Evolutionary conservation across 345 rosid species (phyloP), one percentile per base, ranked within the genome.

Genomic region (Sonneratia alba): DNA sequence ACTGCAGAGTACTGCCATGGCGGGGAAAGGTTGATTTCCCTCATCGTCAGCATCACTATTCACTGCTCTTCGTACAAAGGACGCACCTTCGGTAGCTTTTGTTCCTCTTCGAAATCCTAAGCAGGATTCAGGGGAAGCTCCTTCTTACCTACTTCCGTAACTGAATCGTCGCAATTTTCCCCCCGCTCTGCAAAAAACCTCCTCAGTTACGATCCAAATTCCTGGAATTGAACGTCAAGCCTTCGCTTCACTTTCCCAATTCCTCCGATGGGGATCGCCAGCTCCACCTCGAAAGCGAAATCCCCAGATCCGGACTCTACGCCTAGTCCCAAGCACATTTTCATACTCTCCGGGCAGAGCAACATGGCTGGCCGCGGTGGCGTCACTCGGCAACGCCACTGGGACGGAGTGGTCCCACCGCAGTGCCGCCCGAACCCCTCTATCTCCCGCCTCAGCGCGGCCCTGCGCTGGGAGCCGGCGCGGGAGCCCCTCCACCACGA

Each of bases 351-450:
- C 51, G 96, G 98, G 13, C 97, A 94, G 79, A 94, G 99, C 84
- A 94, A 94, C 87, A 94, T 90, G 97, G 86, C 90, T 11, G 97
- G 97, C 67, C 90, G 96, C 53, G 98, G 97, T 48, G 98, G 93
- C 36, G 96, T 88, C 19, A 38, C 78, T 71, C 86, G 73, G 24
- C 86, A 82, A 72, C 81, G 66, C 75, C 84, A 82, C 71, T 94
- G 95, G 97, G 93, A 94, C 77, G 73, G 81, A 36, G 74, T 87
- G 51, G 79, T 94, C 12, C 97, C 97, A 0, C 83, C 80, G 22
- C 92, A 90, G 64, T 87, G 93, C 84, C 61, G 73, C 27, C 81
- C 96, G 0, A 72, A 83, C 76, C 80, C 87, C 0, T 76, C 88
- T 66, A 69, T 87, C 80, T 82, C 79, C 85, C 97, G 99, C 38